Evolutionary conservation across 352 stramenopile genomes (phyloP), one percentile per base, ranked within the genome.

Genomic region (Thraustotheca clavata): DNA sequence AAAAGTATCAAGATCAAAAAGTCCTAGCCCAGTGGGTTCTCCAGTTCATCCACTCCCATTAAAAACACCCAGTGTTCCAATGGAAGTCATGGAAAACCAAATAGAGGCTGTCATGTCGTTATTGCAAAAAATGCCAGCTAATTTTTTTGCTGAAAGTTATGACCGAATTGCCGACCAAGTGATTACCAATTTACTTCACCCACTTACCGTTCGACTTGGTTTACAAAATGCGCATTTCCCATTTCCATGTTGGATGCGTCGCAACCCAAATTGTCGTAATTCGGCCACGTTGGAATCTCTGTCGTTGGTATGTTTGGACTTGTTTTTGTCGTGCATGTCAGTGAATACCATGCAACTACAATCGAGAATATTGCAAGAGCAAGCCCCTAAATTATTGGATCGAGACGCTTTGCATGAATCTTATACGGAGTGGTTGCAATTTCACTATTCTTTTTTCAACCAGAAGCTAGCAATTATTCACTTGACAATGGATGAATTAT

Each of bases 261-360:
- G 38, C 20, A 11, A 34, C 22, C 14, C n/a, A 14, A 41, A 26
- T 34, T 6, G 34, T 1, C 43, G 2, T 7, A 1, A 11, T 24
- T 7, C 43, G 43, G 16, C 43, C 14, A 35, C 43, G 43, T 7
- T 65, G 9, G 57, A 52, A 7, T 34, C 57, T 2, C 38, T 65
- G 2, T 57, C 26, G 16, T 31, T 46, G 12, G 46, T 65, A 20
- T 65, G 57, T 46, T 31, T 65, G 18, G 57, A 65, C 38, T 27
- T 65, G 14, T 50, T 49, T 18, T 34, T 65, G 16, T 18, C 57
- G 2, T 38, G 12, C 12, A n/a, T 54, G 4, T 54, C 57, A 32
- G 32, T 39, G 8, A 32, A 27, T 8, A 54, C 57, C 18, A 24
- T 65, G 38, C 35, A 47, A 18, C 36, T 57, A 22, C 35, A 47